Base-by-base conservation (phyloP, 169 alveolate genomes). In the Cyclospora cayetanensis region DNA sequence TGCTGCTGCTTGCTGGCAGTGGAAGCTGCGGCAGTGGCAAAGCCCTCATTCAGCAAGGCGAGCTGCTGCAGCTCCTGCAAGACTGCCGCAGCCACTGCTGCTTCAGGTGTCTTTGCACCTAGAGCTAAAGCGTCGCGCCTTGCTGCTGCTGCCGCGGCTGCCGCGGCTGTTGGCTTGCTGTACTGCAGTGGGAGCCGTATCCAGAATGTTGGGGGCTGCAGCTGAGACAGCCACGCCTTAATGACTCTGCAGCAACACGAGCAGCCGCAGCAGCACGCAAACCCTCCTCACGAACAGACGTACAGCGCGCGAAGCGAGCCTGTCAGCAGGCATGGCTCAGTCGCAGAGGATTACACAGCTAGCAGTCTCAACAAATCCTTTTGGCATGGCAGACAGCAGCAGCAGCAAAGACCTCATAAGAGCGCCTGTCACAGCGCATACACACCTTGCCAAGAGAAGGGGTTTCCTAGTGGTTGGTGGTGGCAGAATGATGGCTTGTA, bases 201-300 rank as follows among this genome's bases (percentile, higher is more conserved):
- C 91, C 91, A 84, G 41, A 84, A 31, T 4, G 82, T 42, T 27
- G 91, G 91, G 20, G 91, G 91, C 82, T 84, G 91, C 82, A 84
- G 82, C 91, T 84, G 91, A 35, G 29, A 11, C 25, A 84, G 66
- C 63, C 79, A 66, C 20, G 43, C 34, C 37, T n/a, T 66, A 27
- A 66, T 66, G 43, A 42, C 34, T 42, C 79, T 66, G 79, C 79
- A 66, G 41, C 79, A 60, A 42, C 79, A 66, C 43, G 43, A 66
- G 79, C 79, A 60, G 79, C 79, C n/a, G 79, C 46, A 66, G 79
- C 2, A 4, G 79, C 37, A 25, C 42, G n/a, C n/a, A n/a, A n/a
- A n/a, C n/a, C n/a, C n/a, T n/a, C n/a, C n/a, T n/a, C n/a, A n/a
- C n/a, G 20, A 15, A 60, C 12, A 60, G 27, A 60, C 72, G 27